These are phyloP conservation scores for Hemileccinum impolitum DNA, from an alignment of 768 basidiomycete species.

Conservation along the genomic window DNA sequence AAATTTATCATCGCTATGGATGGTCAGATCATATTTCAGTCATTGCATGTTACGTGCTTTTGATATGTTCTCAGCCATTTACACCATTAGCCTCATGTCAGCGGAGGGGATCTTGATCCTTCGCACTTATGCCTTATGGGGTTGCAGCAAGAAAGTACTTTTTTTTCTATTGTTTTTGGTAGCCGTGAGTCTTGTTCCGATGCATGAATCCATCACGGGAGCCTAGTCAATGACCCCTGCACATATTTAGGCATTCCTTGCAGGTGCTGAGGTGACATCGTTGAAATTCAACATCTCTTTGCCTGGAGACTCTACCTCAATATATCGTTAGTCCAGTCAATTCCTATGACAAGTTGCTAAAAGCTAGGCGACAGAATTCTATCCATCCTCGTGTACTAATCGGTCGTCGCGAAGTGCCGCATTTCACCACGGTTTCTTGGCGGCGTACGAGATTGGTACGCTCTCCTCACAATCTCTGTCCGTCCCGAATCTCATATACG, in stretches of 20 bases:
- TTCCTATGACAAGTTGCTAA: background rate
- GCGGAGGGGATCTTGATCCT: constrained; percentile 22
- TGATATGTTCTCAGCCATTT: constrained; percentile 13
- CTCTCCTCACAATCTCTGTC: background rate
- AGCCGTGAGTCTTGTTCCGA: constrained; percentile 8
- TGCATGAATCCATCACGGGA: too few species aligned
- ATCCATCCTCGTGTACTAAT: constrained; percentile 17
- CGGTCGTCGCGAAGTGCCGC: constrained; percentile 13
- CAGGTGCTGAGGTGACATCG: constrained; percentile 11
- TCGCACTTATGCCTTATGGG: constrained; percentile 27
- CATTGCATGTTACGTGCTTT: background rate
- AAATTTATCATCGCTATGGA: constrained; percentile 15
- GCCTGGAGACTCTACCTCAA: constrained; percentile 14
- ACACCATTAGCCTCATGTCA: constrained; percentile 12
- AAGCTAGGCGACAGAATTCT: constrained; percentile 10
- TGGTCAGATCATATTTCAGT: constrained; percentile 7
- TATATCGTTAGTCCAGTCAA: constrained; percentile 18
- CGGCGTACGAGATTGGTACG: constrained; percentile 23
- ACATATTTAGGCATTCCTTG: constrained; percentile 13
- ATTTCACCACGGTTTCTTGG: constrained; percentile 15
- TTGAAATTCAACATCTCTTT: constrained; percentile 4
- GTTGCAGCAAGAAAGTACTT: constrained; percentile 15
- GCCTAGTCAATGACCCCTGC: background rate
- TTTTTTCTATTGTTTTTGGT: constrained; percentile 17
- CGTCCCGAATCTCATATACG: background rate